Conservation (phyloP, 768 basidiomycete genomes). For the Suillus sp. region DNA sequence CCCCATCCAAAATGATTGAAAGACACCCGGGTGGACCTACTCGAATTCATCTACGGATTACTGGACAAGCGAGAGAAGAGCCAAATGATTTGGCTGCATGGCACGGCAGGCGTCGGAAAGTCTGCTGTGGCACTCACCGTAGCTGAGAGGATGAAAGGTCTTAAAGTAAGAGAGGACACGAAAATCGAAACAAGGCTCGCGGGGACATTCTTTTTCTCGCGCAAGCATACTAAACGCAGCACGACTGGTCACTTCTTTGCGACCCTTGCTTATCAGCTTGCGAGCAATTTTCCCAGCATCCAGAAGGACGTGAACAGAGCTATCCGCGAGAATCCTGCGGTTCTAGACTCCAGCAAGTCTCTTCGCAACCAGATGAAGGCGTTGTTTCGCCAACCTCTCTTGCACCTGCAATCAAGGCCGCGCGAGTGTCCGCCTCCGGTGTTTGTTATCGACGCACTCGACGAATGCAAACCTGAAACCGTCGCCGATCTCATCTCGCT, state of each 20-base stretch:
- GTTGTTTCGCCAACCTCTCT: neutral
- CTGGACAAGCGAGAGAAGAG: neutral
- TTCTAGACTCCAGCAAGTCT: neutral
- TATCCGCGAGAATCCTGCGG: neutral
- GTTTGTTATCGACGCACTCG: neutral
- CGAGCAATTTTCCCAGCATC: neutral
- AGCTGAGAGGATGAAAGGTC: neutral
- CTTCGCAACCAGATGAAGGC: neutral
- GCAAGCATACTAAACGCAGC: neutral
- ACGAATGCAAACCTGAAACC: neutral
- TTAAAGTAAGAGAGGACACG: neutral
- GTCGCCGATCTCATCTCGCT: neutral
- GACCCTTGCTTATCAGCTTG: slow-evolving; percentile 3
- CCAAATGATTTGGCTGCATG: slow-evolving; percentile 1
- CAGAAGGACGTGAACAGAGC: neutral
- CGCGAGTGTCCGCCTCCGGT: neutral
- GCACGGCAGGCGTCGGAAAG: neutral
- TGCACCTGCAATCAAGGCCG: neutral
- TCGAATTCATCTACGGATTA: neutral
- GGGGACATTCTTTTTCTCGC: slow-evolving; percentile 2
- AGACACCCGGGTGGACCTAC: neutral
- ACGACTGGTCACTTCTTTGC: neutral
- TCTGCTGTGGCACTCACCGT: slow-evolving; percentile 1
- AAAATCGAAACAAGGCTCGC: neutral
- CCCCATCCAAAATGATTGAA: neutral